These are phyloP conservation scores for Chlorella sorokiniana DNA, from an alignment of 139 green algal species.

Conservation along the genomic window DNA sequence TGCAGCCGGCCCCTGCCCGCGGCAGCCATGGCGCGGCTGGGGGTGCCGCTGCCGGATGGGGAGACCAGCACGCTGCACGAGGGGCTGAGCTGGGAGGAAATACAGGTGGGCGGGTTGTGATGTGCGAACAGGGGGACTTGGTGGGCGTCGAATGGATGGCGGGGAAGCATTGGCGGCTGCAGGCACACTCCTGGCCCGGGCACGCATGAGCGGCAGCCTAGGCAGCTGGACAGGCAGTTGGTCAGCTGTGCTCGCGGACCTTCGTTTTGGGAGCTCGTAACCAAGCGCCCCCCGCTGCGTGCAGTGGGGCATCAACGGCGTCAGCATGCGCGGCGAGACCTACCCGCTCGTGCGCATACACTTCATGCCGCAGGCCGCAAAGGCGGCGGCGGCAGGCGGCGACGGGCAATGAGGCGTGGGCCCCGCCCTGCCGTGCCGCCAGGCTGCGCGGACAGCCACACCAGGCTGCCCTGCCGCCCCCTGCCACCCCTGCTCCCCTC, in stretches of 20 bases:
- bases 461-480: too few species aligned
- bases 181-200: too few species aligned
- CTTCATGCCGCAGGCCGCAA: constrained; percentile 58
- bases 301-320: constrained; percentile 66
- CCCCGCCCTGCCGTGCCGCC: too few species aligned
- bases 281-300: too few species aligned
- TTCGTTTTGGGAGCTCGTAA: too few species aligned
- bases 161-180: too few species aligned
- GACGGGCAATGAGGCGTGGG: background rate
- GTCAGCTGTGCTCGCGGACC: too few species aligned
- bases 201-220: too few species aligned
- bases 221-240: too few species aligned
- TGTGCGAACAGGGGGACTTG: background rate
- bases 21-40: constrained; percentile 50
- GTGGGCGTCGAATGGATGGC: too few species aligned
- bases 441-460: too few species aligned
- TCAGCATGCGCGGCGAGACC: constrained; percentile 61
- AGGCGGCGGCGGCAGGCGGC: background rate
- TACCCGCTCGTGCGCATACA: constrained; percentile 71
- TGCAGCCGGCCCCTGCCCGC: constrained; percentile 64
- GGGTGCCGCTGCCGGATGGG: constrained; percentile 68
- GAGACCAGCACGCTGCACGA: constrained; percentile 63
- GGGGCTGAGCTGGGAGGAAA: constrained; percentile 77
- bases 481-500: too few species aligned
- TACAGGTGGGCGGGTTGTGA: constrained; percentile 53